Conservation (phyloP, 2,329 filamentous ascomycete genomes). For the Apiospora rasikravindrae region DNA sequence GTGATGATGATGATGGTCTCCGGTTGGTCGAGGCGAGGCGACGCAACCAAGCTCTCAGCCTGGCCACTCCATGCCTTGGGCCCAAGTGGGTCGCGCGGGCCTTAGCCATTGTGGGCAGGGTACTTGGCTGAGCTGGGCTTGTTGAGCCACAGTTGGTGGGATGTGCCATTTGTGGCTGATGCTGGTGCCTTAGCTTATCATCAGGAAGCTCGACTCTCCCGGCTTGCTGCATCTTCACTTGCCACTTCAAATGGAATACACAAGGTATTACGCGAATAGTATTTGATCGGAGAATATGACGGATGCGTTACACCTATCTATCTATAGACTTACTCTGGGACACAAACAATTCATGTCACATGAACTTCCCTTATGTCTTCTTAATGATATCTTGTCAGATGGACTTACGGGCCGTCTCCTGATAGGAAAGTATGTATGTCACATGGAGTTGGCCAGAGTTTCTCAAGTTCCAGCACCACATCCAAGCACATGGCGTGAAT, state of each 20-base stretch:
- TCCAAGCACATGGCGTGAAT: background rate
- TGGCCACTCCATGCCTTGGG: slow-evolving; percentile 14
- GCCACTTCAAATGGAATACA: background rate
- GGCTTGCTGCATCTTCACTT: background rate
- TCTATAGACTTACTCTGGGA: background rate
- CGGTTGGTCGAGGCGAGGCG: slow-evolving; percentile 12
- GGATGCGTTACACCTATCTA: background rate
- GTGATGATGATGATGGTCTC: slow-evolving; percentile 5
- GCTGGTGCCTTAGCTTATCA: background rate
- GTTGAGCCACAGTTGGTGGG: slow-evolving; percentile 7
- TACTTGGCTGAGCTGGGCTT: background rate
- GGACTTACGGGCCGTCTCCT: background rate
- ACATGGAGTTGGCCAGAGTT: background rate
- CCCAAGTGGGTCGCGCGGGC: background rate
- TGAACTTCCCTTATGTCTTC: background rate
- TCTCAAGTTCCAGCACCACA: background rate
- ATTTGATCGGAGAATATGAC: background rate
- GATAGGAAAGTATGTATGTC: background rate
- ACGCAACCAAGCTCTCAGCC: slow-evolving; percentile 21
- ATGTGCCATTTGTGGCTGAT: background rate
- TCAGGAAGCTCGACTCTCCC: background rate
- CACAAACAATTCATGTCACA: background rate
- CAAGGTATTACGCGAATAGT: no score
- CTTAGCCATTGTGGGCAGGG: slow-evolving; percentile 5
- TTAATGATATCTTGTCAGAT: background rate